Evolutionary conservation across 352 stramenopile species (phyloP).

Genomic region (Halophytophthora batemanensis): DNA sequence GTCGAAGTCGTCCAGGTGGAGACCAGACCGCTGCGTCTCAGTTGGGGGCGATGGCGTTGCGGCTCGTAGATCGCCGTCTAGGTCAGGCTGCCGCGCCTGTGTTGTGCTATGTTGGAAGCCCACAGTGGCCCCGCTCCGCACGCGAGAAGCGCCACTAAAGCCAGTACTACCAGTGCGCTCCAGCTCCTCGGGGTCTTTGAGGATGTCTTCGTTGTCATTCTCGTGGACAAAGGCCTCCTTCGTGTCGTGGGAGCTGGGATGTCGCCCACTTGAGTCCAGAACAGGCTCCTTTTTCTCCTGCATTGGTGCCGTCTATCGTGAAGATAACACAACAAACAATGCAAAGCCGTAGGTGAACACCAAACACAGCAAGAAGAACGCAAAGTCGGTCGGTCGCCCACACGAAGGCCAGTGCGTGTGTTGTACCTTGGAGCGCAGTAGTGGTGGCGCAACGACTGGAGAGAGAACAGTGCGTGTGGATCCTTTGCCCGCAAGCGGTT

Average conservation of each 20-base stretch:
- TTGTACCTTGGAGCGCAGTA: conserved; percentile 13
- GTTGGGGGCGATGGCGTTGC: conserved; percentile 1
- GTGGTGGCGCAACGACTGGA: not conserved
- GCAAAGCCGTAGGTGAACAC: not conserved
- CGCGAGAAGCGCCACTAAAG: too few species aligned
- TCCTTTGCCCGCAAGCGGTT: conserved; percentile 7
- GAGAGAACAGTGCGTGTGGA: not conserved
- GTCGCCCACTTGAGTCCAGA: conserved; percentile 7
- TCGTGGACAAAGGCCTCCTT: conserved; percentile 2
- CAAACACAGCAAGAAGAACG: too few species aligned
- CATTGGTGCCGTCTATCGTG: conserved; percentile 5
- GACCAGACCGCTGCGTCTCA: conserved; percentile 18
- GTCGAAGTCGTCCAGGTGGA: conserved; percentile 58
- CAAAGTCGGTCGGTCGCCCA: too few species aligned
- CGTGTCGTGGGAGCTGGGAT: conserved; percentile 1
- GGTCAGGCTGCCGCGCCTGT: too few species aligned
- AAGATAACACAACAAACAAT: not conserved
- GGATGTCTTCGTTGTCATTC: conserved; percentile 10
- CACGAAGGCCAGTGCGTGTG: too few species aligned
- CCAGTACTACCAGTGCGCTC: too few species aligned
- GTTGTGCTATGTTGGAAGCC: too few species aligned
- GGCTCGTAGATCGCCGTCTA: too few species aligned
- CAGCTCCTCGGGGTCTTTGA: too few species aligned
- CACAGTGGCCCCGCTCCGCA: too few species aligned
- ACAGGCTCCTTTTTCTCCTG: not conserved